phyloP scores from a whole-genome alignment of 495 filamentous ascomycete genomes.

The Penicilliopsis zonata region DNA sequence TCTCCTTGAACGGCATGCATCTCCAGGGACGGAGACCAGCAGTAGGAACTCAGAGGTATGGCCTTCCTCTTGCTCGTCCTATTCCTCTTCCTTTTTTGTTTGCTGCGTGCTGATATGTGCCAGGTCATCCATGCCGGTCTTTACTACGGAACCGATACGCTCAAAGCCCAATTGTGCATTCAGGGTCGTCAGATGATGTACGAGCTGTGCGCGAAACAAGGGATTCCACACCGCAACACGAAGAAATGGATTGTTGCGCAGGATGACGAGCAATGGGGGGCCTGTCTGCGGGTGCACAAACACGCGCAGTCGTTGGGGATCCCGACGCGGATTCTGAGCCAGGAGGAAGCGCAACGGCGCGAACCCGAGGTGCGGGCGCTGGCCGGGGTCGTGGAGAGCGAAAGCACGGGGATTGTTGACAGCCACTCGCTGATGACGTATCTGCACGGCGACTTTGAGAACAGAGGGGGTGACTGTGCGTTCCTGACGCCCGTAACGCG shows the following conservation, averaged over 20 bases:
- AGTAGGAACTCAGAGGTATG: conserved; percentile 80
- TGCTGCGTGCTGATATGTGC: background rate
- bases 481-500: conserved; percentile 48
- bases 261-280: conserved; percentile 51
- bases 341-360: conserved; percentile 42
- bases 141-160: conserved; percentile 66
- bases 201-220: conserved; percentile 51
- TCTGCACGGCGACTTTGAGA: conserved; percentile 65
- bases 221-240: conserved; percentile 58
- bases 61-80: background rate
- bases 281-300: conserved; percentile 51
- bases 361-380: conserved; percentile 66
- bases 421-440: conserved; percentile 73
- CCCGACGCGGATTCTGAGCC: conserved; percentile 57
- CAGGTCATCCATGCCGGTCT: conserved; percentile 92
- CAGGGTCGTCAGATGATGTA: conserved; percentile 67
- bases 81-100: too few species aligned
- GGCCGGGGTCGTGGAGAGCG: conserved; percentile 67
- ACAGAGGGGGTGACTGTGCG: conserved; percentile 61
- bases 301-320: conserved; percentile 56
- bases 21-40: conserved; percentile 80
- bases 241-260: conserved; percentile 97
- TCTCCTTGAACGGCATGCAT: conserved; percentile 68
- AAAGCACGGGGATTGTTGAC: conserved; percentile 83
- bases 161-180: conserved; percentile 82